Evolutionary conservation across 305 asterid species (phyloP).

Genomic region (Fraxinus platypoda): DNA sequence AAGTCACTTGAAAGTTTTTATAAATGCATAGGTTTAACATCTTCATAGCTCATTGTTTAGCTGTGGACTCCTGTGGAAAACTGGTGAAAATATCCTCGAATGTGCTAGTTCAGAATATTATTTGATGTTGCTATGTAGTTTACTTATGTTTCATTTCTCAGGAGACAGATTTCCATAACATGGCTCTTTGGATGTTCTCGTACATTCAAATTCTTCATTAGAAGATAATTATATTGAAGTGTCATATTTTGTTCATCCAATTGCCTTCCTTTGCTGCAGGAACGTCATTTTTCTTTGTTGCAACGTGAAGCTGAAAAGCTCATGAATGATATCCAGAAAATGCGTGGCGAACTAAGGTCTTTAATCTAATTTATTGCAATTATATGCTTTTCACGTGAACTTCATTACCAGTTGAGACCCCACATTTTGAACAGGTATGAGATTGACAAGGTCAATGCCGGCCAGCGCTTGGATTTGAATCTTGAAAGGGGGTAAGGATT

Average conservation of each 20-base stretch:
- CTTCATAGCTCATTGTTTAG: neutral
- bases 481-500: constrained; percentile 55
- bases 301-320: constrained; percentile 63
- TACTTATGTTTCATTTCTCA: neutral
- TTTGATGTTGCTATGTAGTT: neutral
- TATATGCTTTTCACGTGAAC: neutral
- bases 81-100: neutral
- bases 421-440: constrained; percentile 43
- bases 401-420: neutral
- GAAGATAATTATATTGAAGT: neutral
- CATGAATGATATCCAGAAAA: constrained; percentile 51
- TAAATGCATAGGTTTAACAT: neutral
- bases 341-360: constrained; percentile 64
- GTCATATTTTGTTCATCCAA: neutral
- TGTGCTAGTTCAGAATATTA: neutral
- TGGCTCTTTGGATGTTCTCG: neutral
- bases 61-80: neutral
- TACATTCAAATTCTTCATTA: neutral
- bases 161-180: neutral
- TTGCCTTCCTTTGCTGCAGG: constrained; percentile 33
- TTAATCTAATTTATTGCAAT: neutral
- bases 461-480: constrained; percentile 67
- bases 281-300: constrained; percentile 56
- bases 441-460: constrained; percentile 57
- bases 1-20: neutral